A percentile compares a stretch with the other conserved stretches of the same genome.
Evolutionary conservation across 1,284 basidiomycete species (phyloP).

Genomic region (Ganoderma sinense): DNA sequence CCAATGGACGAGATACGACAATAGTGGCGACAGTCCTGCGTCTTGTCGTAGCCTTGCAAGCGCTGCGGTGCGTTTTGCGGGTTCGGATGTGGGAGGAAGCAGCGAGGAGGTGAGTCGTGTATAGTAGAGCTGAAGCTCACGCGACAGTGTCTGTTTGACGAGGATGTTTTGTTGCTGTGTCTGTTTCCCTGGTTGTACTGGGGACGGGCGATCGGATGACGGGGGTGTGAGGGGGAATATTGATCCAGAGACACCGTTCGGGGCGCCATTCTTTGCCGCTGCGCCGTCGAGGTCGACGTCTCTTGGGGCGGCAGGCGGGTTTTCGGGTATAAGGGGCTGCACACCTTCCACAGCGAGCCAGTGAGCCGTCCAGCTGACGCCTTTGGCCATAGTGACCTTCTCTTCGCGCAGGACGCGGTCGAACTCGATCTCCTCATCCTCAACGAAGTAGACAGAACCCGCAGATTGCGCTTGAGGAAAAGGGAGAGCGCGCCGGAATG

Average conservation of each 20-base stretch:
- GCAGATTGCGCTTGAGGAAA: slow-evolving; percentile 65
- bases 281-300: slow-evolving; percentile 48
- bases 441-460: slow-evolving; percentile 87
- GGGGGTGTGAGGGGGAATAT: slow-evolving; percentile 41
- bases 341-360: slow-evolving; percentile 99
- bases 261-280: slow-evolving; percentile 34
- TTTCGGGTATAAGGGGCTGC: slow-evolving; percentile 96
- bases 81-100: slow-evolving; percentile 67
- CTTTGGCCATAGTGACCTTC: slow-evolving; percentile 80
- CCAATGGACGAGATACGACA: slow-evolving; percentile 97
- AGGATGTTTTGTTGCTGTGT: slow-evolving; percentile 67
- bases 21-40: slow-evolving; percentile 91
- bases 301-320: slow-evolving; percentile 83
- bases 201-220: slow-evolving; percentile 39
- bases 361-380: slow-evolving; percentile 87
- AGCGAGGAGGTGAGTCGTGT: slow-evolving; percentile 89
- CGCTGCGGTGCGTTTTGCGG: slow-evolving; percentile 83
- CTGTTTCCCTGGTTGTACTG: slow-evolving; percentile 46
- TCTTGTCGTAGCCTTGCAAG: slow-evolving; percentile 90
- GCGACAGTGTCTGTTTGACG: slow-evolving; percentile 93
- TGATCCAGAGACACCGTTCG: slow-evolving; percentile 35
- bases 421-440: slow-evolving; percentile 98
- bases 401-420: slow-evolving; percentile 88
- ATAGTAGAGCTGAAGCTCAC: slow-evolving; percentile 96
- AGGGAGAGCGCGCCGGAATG: slow-evolving; percentile 78